Evolutionary conservation across 2,329 filamentous ascomycete species (phyloP).

Genomic region (Parastagonospora nodorum): DNA sequence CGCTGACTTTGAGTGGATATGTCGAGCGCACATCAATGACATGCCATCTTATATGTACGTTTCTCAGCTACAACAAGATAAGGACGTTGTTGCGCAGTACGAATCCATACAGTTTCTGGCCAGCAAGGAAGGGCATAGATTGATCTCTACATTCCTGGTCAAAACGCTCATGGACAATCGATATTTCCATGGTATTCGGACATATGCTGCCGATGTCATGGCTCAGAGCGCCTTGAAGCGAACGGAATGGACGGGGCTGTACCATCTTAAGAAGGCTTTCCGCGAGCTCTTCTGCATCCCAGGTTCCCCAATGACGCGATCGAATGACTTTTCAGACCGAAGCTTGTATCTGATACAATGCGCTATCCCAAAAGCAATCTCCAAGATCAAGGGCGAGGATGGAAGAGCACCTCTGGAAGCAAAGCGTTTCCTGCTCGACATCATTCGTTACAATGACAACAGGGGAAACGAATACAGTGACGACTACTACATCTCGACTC

Average conservation of each 20-base stretch:
- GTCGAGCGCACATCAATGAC: slow-evolving; percentile 72
- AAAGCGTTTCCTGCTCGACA: slow-evolving; percentile 83
- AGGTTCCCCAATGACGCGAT: slow-evolving; percentile 75
- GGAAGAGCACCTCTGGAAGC: slow-evolving; percentile 80
- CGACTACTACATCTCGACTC: slow-evolving; percentile 80
- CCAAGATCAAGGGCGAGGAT: slow-evolving; percentile 73
- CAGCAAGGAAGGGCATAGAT: slow-evolving; percentile 69
- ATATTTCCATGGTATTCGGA: slow-evolving; percentile 92
- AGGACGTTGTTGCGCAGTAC: slow-evolving; percentile 88
- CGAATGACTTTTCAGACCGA: slow-evolving; percentile 91
- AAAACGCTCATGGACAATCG: slow-evolving; percentile 88
- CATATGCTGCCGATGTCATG: slow-evolving; percentile 79
- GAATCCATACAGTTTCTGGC: slow-evolving; percentile 75
- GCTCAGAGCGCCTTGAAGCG: slow-evolving; percentile 67
- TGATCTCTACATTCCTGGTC: slow-evolving; percentile 86
- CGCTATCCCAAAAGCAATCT: slow-evolving; percentile 80
- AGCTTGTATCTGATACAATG: slow-evolving; percentile 83
- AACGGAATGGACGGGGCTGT: slow-evolving; percentile 76
- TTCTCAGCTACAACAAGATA: slow-evolving; percentile 94
- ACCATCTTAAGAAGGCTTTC: slow-evolving; percentile 84
- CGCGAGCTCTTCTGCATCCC: slow-evolving; percentile 86
- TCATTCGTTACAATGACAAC: slow-evolving; percentile 93
- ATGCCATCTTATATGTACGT: slow-evolving; percentile 98
- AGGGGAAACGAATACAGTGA: slow-evolving; percentile 88
- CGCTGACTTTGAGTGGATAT: slow-evolving; percentile 98